Evolutionary conservation across 257 asterid genomes (phyloP), one percentile per base, ranked within the genome.

Genomic region (Anisodus tanguticus): DNA sequence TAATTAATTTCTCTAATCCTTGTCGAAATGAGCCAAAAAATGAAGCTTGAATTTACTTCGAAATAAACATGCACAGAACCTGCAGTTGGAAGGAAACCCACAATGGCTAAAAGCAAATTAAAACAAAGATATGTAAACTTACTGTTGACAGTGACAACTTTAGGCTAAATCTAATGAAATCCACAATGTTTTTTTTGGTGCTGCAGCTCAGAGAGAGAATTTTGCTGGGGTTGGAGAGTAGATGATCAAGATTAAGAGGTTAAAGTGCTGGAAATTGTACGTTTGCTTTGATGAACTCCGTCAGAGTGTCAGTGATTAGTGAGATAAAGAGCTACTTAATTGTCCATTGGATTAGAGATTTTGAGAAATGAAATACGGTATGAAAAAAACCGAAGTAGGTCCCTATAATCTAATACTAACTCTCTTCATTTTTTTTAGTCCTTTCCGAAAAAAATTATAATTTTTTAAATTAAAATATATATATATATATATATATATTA

Each of bases 241-340:
- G 79, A 4, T 47, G 60, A 72, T 72, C 60, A 72, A 72, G 58
- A 72, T 72, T n/a, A 47, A 47, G 80, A 35, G 19, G 47, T 67
- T 67, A 41, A 41, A 31, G 35, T 31, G 2, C 35, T 31, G 35
- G 35, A 31, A 31, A 31, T 31, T 31, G 35, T 31, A 31, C 35
- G 35, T 31, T 31, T 31, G 35, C 35, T 31, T 1, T 31, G 35
- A 31, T 31, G 35, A 31, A 31, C 35, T 31, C 35, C 35, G 35
- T 31, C 35, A 31, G 35, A 31, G 35, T 31, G 35, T 31, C 60
- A n/a, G 60, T 72, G 1, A 22, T 47, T 19, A 19, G 80, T 72
- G 78, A 69, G 16, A 39, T 31, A 7, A 31, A 69, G 8, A 15
- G 78, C 1, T 39, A 9, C 1, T 69, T 37, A 69, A 41, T 39